phyloP scores from a whole-genome alignment of 2,329 filamentous ascomycete species.

The Colletotrichum filicis region DNA sequence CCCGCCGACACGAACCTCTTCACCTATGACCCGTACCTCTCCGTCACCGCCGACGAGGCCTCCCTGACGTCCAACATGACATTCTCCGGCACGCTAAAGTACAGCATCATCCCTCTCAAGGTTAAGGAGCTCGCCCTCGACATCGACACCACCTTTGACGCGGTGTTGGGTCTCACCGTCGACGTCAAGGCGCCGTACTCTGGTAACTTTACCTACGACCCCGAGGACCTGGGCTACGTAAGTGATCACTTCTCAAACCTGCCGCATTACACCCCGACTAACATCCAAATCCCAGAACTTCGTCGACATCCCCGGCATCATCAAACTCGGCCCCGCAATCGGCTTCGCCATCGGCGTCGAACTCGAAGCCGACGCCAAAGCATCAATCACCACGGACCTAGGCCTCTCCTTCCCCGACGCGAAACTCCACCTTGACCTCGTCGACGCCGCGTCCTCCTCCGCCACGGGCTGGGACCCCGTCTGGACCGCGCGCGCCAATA shows the following conservation, averaged over 20 bases:
- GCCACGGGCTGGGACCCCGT: constrained; percentile 43
- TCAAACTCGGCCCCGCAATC: constrained; percentile 31
- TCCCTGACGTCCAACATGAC: constrained; percentile 37
- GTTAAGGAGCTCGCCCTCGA: constrained; percentile 39
- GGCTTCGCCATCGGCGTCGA: constrained; percentile 34
- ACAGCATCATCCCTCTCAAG: constrained; percentile 35
- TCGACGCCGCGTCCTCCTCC: constrained; percentile 40
- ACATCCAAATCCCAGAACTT: not conserved
- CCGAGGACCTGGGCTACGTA: constrained; percentile 30
- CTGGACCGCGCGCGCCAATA: constrained; percentile 43
- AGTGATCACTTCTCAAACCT: not conserved
- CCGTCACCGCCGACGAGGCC: constrained; percentile 38
- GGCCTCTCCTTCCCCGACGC: constrained; percentile 38
- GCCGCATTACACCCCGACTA: not conserved
- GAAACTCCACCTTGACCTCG: constrained; percentile 42
- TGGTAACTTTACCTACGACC: constrained; percentile 36
- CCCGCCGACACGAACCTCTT: constrained; percentile 36
- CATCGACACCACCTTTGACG: constrained; percentile 37
- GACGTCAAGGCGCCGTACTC: constrained; percentile 34
- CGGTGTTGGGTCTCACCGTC: constrained; percentile 36
- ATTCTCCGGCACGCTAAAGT: constrained; percentile 39
- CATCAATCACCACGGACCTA: constrained; percentile 35
- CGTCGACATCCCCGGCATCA: constrained; percentile 35
- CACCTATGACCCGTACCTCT: constrained; percentile 34
- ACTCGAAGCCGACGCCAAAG: constrained; percentile 26